Base-by-base conservation (phyloP, 139 green algal species). In the Pleodorina starrii region DNA sequence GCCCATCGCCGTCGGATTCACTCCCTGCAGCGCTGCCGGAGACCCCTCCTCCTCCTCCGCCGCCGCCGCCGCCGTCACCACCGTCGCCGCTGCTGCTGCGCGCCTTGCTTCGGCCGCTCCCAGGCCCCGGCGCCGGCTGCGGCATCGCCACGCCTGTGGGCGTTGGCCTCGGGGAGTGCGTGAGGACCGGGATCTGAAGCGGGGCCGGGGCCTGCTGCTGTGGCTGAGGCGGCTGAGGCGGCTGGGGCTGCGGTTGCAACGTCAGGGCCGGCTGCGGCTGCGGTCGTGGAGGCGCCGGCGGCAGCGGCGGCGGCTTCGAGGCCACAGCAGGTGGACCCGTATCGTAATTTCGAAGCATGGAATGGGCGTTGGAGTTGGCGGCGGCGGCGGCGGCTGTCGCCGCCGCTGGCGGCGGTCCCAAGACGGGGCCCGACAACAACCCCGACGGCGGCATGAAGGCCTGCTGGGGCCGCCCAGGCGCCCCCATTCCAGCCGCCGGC, bases 331-430 rank as follows among this genome's bases (percentile, higher is more conserved):
- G 32, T 40, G 66, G 44, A 17, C 40, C 46, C 25, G 48, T 42
- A 25, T 85, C 72, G 43, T 86, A 80, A 76, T 90, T 75, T 43
- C 72, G 46, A 12, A 50, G 66, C 38, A 86, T 16, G 17, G 76
- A 25, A 1, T 66, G 73, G 2, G 40, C 57, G 23, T 48, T 10
- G 57, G 57, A 14, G 80, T 27, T 17, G 14, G 57, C 32, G 68
- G 35, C 16, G 10, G 36, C 19, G 68, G 36, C 6, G 7, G 35
- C 35, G 32, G 68, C 36, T 11, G 14, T 73, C 21, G 29, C 35
- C 3, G 35, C 68, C 68, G 36, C 36, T 17, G 68, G 68, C 38
- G 68, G 16, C 19, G 36, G 36, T 21, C 32, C 27, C 1, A 46
- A 32, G 10, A 46, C 68, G 68, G 68, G 68, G 14, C 16, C 68